phyloP scores from a whole-genome alignment of 306 rosid species.

The Casuarina cunninghamiana region DNA sequence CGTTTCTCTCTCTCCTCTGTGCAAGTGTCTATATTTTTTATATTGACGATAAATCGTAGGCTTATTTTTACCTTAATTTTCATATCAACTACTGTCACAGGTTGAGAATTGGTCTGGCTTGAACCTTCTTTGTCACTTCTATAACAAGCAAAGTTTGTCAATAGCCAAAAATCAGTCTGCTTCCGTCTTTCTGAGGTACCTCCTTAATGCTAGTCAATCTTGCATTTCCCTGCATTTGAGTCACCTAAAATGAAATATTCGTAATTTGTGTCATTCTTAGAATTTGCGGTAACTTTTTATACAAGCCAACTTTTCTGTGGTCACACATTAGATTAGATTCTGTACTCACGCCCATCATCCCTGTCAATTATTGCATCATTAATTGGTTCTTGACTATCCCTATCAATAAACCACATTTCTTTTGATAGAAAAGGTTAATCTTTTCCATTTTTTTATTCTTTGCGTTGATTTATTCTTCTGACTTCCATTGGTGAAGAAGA shows the following conservation, averaged over 20 bases:
- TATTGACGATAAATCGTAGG: neutral
- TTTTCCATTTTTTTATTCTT: neutral
- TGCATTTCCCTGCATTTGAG: constrained; percentile 16
- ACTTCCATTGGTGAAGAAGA: neutral
- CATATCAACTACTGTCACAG: constrained; percentile 42
- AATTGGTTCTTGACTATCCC: neutral
- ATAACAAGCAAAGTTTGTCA: constrained; percentile 55
- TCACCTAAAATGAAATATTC: neutral
- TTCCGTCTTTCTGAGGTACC: constrained; percentile 68
- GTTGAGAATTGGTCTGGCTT: constrained; percentile 77
- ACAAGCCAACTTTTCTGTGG: neutral
- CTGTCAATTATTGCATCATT: neutral
- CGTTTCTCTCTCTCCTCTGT: neutral
- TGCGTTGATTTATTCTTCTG: neutral
- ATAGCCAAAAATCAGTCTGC: constrained; percentile 71
- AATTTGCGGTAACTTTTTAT: neutral
- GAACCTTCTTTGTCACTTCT: constrained; percentile 63
- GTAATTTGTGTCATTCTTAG: neutral
- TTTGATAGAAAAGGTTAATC: neutral
- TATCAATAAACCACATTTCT: neutral
- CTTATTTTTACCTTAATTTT: neutral
- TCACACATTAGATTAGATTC: neutral
- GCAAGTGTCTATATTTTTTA: no score
- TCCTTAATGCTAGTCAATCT: constrained; percentile 16
- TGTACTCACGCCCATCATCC: neutral